Evolutionary conservation across 23 red algal genomes (phyloP).

Genomic region (Porphyridium purpureum): DNA sequence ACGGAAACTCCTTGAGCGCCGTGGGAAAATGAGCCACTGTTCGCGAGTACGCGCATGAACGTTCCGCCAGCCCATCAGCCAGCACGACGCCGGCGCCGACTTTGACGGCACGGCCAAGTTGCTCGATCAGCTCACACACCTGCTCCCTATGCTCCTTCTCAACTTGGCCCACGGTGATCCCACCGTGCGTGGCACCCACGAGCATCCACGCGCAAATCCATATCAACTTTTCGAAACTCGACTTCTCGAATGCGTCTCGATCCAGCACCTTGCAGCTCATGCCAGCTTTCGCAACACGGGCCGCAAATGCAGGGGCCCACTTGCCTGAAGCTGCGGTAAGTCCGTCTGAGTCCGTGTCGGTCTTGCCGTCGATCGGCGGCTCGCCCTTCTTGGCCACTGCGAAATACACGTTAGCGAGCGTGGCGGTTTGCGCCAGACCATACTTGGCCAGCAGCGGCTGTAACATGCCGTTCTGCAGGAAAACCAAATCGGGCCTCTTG

Average conservation of each 20-base stretch:
- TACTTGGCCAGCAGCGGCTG: constrained; percentile 42
- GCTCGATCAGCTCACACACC: constrained; percentile 47
- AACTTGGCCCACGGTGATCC: constrained; percentile 51
- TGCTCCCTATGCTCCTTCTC: constrained; percentile 26
- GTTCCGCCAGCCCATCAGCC: constrained; percentile 30
- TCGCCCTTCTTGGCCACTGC: constrained; percentile 53
- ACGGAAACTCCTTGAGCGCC: constrained; percentile 79
- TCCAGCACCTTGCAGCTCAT: constrained; percentile 58
- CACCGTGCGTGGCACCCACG: constrained; percentile 25
- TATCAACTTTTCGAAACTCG: constrained; percentile 76
- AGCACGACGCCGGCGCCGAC: constrained; percentile 30
- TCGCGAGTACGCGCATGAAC: constrained; percentile 39
- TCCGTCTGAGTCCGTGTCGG: constrained; percentile 42
- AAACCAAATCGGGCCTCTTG: constrained; percentile 64
- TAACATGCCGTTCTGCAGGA: constrained; percentile 88
- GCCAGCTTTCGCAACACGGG: constrained; percentile 23
- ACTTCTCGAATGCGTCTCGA: constrained; percentile 40
- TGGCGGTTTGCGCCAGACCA: constrained; percentile 24
- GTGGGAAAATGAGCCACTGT: constrained; percentile 63
- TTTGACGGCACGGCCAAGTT: constrained; percentile 43
- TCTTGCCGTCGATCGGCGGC: constrained; percentile 69
- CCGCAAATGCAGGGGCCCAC: constrained; percentile 62
- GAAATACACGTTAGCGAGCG: constrained; percentile 70
- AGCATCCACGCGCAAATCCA: constrained; percentile 83
- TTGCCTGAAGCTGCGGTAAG: constrained; percentile 61